phyloP scores from a whole-genome alignment of 805 yeast species.

The Yarrowia sp. region DNA sequence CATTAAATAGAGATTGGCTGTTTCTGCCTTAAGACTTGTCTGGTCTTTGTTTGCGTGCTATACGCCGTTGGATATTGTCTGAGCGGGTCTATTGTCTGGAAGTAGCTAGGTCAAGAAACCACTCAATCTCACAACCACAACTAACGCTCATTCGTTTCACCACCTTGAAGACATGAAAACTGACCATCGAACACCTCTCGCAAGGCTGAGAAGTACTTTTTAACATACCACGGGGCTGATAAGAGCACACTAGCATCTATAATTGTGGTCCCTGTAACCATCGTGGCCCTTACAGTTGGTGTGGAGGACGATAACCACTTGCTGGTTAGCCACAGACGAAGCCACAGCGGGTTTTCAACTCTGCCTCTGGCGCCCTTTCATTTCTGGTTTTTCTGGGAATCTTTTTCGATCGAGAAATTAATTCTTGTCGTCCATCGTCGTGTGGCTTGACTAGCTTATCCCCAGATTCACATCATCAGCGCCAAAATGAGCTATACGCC shows the following conservation, averaged over 20 bases:
- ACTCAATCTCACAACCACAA: background rate
- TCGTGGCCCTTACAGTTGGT: background rate
- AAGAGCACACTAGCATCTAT: background rate
- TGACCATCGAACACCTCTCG: too few species aligned
- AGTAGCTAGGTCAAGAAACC: background rate
- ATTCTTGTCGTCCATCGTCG: too few species aligned
- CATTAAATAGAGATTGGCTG: background rate
- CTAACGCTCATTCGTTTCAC: background rate
- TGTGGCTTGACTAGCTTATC: slow-evolving; percentile 7
- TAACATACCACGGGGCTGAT: background rate
- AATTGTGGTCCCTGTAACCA: too few species aligned
- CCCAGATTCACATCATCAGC: background rate
- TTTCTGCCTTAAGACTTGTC: background rate
- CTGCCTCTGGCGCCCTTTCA: background rate
- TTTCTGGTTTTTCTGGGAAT: background rate
- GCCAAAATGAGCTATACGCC: background rate
- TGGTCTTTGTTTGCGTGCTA: background rate
- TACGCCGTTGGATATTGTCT: background rate
- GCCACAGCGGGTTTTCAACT: slow-evolving; percentile 12
- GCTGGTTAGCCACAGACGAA: background rate
- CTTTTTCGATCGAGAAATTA: background rate
- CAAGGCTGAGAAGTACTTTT: background rate
- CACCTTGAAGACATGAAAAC: background rate
- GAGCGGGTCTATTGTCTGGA: background rate
- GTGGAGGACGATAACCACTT: background rate